phyloP scores from a whole-genome alignment of 306 rosid species.

The Abrus precatorius region DNA sequence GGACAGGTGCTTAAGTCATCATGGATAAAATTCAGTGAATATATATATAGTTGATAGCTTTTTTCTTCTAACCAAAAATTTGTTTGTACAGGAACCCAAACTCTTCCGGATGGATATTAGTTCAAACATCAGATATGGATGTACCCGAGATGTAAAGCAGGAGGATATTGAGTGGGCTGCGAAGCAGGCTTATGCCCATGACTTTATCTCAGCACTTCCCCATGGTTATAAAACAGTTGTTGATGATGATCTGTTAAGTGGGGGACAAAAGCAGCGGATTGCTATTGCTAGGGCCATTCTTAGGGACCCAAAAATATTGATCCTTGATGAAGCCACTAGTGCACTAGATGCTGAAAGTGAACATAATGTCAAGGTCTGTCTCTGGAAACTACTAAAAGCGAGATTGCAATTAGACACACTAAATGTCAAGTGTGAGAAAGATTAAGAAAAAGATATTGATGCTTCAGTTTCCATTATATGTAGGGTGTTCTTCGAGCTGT shows the following conservation, averaged over 20 bases:
- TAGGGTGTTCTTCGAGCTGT: constrained; percentile 91
- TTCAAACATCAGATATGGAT: constrained; percentile 94
- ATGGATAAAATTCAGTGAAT: constrained; percentile 32
- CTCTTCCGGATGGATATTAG: constrained; percentile 89
- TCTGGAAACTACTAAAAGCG: constrained; percentile 21
- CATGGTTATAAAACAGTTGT: constrained; percentile 87
- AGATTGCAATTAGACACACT: constrained; percentile 20
- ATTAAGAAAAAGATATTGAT: constrained; percentile 41
- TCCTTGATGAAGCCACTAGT: constrained; percentile 98
- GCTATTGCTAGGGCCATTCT: constrained; percentile 96
- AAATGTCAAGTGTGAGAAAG: constrained; percentile 21
- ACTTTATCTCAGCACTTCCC: constrained; percentile 84
- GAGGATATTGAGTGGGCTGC: constrained; percentile 96
- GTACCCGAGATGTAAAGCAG: constrained; percentile 66
- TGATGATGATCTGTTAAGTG: constrained; percentile 94
- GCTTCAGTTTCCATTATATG: constrained; percentile 46
- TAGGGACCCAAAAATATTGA: constrained; percentile 90
- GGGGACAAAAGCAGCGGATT: constrained; percentile 96
- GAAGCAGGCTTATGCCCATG: constrained; percentile 93
- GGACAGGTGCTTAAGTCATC: constrained; percentile 79
- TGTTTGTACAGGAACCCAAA: constrained; percentile 79
- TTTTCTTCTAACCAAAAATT: constrained; percentile 36
- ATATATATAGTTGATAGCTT: neutral
- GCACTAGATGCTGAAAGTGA: constrained; percentile 99
- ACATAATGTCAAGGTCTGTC: constrained; percentile 82